Evolutionary conservation across 2,329 filamentous ascomycete species (phyloP), one percentile per base, ranked within the genome.

Genomic region (Emmonsiellopsis sp.): DNA sequence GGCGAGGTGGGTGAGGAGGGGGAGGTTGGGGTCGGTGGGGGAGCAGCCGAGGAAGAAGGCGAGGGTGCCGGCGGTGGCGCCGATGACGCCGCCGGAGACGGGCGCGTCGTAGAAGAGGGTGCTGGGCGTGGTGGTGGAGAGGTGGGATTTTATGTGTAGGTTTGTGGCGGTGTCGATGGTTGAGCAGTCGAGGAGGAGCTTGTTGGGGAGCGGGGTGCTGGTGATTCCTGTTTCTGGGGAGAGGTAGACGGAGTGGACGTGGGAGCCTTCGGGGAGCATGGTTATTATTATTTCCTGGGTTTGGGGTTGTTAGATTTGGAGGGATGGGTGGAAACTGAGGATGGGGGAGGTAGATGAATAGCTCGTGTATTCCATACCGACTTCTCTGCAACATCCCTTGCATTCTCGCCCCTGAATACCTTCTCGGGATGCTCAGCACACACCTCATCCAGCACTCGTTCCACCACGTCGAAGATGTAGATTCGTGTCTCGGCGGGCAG

Each of bases 91-190:
- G 27, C 78, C 78, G 39, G 73, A 77, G 32, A 80, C 77, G 2
- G 77, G 77, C 1, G 76, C 70, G 54, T 80, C 78, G 62, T 77
- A 78, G 63, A 80, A 79, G 3, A 63, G 68, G 7, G 76, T 70
- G 0, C 64, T 58, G 0, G 71, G 71, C 43, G 73, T 73, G 14
- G 67, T 59, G 3, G 63, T 45, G 3, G 58, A 47, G 31, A 74
- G 68, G 27, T 71, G 65, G 1, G 72, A 64, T 53, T 71, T 71
- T 27, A 80, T 71, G 10, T 66, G 65, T 27, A 78, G 67, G 37
- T 72, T 77, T 3, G 76, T 79, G 5, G 71, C 73, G 0, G 75
- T 77, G 58, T 80, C 78, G 62, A 81, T 81, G 7, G 78, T 80
- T 0, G 76, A 78, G 62, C 76, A 79, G 62, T 81, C 78, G 56